A percentile compares a stretch with the other conserved stretches of the same genome.
These are phyloP conservation scores for Dryadomyces sulphureus DNA, from an alignment of 2,329 filamentous ascomycete genomes.

Conservation along the genomic window DNA sequence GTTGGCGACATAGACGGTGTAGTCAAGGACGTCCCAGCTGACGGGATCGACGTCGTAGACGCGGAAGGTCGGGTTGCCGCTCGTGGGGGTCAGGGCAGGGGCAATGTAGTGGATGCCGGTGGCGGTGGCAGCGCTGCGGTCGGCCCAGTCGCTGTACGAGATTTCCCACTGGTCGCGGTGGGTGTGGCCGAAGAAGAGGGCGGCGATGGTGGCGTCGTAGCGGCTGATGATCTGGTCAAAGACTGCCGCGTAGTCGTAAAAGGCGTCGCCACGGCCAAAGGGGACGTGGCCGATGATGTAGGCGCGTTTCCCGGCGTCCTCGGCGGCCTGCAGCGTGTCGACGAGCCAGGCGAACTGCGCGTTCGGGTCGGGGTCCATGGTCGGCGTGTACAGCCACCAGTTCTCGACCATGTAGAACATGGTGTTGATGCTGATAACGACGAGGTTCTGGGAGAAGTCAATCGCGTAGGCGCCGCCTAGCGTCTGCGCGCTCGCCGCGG, in stretches of 20 bases:
- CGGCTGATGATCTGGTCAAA: conserved; percentile 36
- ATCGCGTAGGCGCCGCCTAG: conserved; percentile 9
- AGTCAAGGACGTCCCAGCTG: conserved; percentile 38
- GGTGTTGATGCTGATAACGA: conserved; percentile 43
- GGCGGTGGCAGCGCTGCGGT: conserved; percentile 25
- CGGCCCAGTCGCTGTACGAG: conserved; percentile 32
- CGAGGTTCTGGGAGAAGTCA: conserved; percentile 28
- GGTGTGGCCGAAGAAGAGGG: conserved; percentile 41
- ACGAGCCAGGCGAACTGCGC: conserved; percentile 39
- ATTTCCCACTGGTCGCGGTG: conserved; percentile 42
- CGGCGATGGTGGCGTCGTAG: conserved; percentile 36
- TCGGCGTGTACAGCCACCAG: conserved; percentile 36
- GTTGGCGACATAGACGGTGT: conserved; percentile 37
- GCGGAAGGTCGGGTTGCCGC: conserved; percentile 41
- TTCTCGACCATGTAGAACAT: conserved; percentile 43
- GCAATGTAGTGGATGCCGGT: conserved; percentile 36
- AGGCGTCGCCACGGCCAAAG: conserved; percentile 31
- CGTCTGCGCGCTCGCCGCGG: conserved; percentile 18
- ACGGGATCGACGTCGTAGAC: conserved; percentile 41
- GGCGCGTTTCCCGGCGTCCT: conserved; percentile 32
- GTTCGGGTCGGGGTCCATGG: conserved; percentile 34
- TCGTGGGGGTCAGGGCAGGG: conserved; percentile 38
- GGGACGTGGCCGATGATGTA: conserved; percentile 44
- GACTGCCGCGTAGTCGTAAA: conserved; percentile 36
- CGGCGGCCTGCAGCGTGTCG: conserved; percentile 33